Evolutionary conservation across 805 yeast genomes (phyloP), one percentile per base, ranked within the genome.

Genomic region (Torulaspora microellipsoides): DNA sequence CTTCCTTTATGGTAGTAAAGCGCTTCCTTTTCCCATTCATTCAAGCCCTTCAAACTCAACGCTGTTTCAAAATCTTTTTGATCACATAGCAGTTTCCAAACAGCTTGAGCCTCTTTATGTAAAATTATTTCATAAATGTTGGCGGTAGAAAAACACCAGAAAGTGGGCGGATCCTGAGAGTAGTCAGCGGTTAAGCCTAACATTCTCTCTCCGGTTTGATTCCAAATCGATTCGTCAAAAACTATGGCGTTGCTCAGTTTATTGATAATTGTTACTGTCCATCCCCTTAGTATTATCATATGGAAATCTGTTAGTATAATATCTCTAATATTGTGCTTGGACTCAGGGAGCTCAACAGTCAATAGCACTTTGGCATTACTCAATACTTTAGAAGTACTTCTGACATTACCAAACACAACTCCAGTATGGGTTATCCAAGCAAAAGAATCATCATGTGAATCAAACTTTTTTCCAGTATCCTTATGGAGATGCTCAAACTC

Each of bases 71-170:
- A 91, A 44, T 76, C 64, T 7, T 69, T 62, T 39, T 68, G 69
- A 3, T 71, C 72, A n/a, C 81, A 58, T 54, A 81, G 62, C 0
- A 77, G 68, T 41, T 75, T 76, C 96, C 97, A 87, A 2, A 90
- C 80, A 20, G 84, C 84, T 4, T 74, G 68, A 4, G 80, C 70
- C 60, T 91, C 97, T 55, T 83, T 75, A 29, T 73, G 73, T 10
- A 86, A 68, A 8, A 83, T 72, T 6, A 93, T 64, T 59, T 93
- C 99, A 58, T 75, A 85, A 8, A 93, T 78, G 38, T 71, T 71
- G 4, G 65, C 57, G 10, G 67, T 62, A 0, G 93, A 78, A 54
- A 70, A 86, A 3, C 85, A 63, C 99, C 99, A 93, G 53, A 70
- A 85, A 0, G 98, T 65, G 8, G 56, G 53, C 4, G 50, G 49